A percentile compares a stretch with the other conserved stretches of the same genome.
phyloP scores from a whole-genome alignment of 805 yeast species.

The Candida gorgasii region DNA sequence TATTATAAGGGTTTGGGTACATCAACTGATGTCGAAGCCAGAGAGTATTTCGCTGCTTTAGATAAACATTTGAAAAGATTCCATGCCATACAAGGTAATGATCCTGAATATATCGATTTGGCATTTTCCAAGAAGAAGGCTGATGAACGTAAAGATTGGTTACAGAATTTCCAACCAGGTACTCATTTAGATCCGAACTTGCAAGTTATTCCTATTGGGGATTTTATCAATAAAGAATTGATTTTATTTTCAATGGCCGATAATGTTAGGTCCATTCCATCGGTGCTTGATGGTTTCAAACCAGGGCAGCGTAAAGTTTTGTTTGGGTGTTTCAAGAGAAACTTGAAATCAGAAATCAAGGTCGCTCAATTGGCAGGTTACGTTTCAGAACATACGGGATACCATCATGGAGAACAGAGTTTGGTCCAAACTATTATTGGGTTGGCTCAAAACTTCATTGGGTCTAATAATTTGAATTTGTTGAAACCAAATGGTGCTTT shows the following conservation, averaged over 20 bases:
- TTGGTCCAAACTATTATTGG: slow-evolving; percentile 89
- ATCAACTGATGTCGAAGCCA: slow-evolving; percentile 76
- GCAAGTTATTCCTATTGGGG: slow-evolving; percentile 80
- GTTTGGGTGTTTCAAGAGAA: slow-evolving; percentile 83
- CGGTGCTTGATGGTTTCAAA: slow-evolving; percentile 90
- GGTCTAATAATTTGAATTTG: slow-evolving; percentile 83
- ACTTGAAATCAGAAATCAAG: slow-evolving; percentile 73
- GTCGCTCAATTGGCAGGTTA: slow-evolving; percentile 91
- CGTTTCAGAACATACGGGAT: slow-evolving; percentile 84
- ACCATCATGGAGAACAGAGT: slow-evolving; percentile 94
- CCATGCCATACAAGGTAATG: slow-evolving; percentile 77
- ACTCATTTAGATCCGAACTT: slow-evolving; percentile 83
- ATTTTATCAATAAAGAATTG: slow-evolving; percentile 91
- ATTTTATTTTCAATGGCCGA: slow-evolving; percentile 96
- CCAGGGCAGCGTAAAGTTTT: slow-evolving; percentile 96
- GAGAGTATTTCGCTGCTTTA: slow-evolving; percentile 83
- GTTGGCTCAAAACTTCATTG: slow-evolving; percentile 92
- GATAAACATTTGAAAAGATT: slow-evolving; percentile 86
- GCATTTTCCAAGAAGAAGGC: slow-evolving; percentile 95
- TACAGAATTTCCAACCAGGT: slow-evolving; percentile 87
- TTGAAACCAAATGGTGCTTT: slow-evolving; percentile 91
- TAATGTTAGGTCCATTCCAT: slow-evolving; percentile 92
- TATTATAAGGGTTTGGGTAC: slow-evolving; percentile 99
- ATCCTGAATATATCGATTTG: slow-evolving; percentile 75
- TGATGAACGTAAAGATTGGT: slow-evolving; percentile 97